Conservation (phyloP, 1,284 basidiomycete species). For the Trametes hirsuta region DNA sequence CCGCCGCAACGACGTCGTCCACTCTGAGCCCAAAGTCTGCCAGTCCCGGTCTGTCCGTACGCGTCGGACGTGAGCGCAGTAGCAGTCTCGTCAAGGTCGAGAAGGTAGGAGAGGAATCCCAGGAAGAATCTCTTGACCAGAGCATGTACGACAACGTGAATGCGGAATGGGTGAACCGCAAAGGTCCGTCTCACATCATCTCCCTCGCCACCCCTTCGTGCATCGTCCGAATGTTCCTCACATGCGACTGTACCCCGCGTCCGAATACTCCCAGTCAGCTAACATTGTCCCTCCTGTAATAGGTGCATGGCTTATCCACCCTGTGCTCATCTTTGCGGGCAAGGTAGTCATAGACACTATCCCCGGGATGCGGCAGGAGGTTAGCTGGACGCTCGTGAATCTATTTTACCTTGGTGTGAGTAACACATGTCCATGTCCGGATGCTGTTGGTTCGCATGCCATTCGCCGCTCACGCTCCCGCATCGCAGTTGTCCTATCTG, state of each 20-base stretch:
- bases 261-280: not conserved
- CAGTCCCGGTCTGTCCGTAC: constrained; percentile 33
- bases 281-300: constrained; percentile 6
- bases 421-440: constrained; percentile 22
- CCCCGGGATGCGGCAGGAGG: constrained; percentile 92
- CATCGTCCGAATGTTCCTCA: not conserved
- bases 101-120: constrained; percentile 77
- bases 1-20: constrained; percentile 30
- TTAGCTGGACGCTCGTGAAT: constrained; percentile 96
- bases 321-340: constrained; percentile 88
- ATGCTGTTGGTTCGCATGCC: not conserved
- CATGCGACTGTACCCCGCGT: not conserved
- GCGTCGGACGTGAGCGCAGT: constrained; percentile 68
- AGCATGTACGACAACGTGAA: constrained; percentile 90
- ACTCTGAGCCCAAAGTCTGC: constrained; percentile 32
- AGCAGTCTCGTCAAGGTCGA: constrained; percentile 88
- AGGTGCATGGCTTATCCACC: constrained; percentile 99
- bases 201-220: not conserved
- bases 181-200: constrained; percentile 63
- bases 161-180: constrained; percentile 98
- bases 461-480: constrained; percentile 3
- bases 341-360: constrained; percentile 95
- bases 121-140: constrained; percentile 82
- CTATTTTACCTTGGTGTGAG: constrained; percentile 89
- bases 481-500: constrained; percentile 83